Evolutionary conservation across 176 grass and related monocot species (phyloP), one percentile per base, ranked within the genome.

Genomic region (Zoysia pacifica): DNA sequence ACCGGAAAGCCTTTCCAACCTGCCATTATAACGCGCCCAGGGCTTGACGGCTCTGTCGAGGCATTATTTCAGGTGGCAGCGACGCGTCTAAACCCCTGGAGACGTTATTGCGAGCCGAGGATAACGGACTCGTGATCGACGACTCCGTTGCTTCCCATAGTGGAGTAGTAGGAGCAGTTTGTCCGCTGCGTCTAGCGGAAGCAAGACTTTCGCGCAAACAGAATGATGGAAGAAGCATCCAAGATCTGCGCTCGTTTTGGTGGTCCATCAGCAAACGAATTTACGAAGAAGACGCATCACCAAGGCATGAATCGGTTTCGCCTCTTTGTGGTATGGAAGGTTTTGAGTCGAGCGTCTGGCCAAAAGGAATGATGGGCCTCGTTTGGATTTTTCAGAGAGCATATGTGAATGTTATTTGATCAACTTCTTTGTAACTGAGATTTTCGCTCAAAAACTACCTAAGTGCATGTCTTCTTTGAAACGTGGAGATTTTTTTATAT

Each of bases 1-100:
- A 43, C 67, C 74, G 18, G 38, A 83, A 83, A 74, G 86, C 75
- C 39, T 88, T 6, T 49, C 48, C 8, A 9, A 60, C 74, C 61
- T 78, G 68, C 4, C 80, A 79, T 74, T 9, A 88, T 83, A 20
- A 51, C 5, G 12, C 6, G 7, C 5, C 58, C 28, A 28, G 28
- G 28, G 28, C 28, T 81, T 70, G 76, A 70, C 59, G 42, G 6
- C 69, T 28, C 46, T 71, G 73, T 77, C 79, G 28, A 71, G 48
- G 74, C 28, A 51, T 51, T 75, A 60, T 36, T 62, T 28, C 56
- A 56, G 53, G 18, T 19, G n/a, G 19, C n/a, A 28, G 55, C 55
- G 6, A 59, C 6, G 55, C 16, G 20, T 16, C 18, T n/a, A 19
- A 58, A 58, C 53, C 20, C 44, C 70, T 78, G 59, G 59, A 65